Conservation (phyloP, 1,284 basidiomycete genomes). For the Boletus calvinii region DNA sequence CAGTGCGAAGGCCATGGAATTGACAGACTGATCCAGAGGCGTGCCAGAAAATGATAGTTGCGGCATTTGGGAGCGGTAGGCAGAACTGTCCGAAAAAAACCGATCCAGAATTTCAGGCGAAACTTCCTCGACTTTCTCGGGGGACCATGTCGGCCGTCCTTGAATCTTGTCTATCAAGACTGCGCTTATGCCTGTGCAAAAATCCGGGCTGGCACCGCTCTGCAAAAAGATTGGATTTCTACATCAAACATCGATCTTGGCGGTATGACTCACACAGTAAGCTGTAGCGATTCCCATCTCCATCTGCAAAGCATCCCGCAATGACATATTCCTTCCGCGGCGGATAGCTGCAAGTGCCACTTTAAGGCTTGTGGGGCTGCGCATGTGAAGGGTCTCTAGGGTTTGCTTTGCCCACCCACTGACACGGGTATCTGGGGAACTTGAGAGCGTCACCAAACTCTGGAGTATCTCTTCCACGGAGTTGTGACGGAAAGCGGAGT, state of each 20-base stretch:
- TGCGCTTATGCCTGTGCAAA: conserved; percentile 75
- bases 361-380: conserved; percentile 90
- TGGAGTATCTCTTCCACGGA: conserved; percentile 70
- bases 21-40: conserved; percentile 26
- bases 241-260: conserved; percentile 14
- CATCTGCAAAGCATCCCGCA: conserved; percentile 75
- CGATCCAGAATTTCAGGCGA: conserved; percentile 51
- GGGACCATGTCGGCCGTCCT: conserved; percentile 64
- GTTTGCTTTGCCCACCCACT: conserved; percentile 76
- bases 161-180: conserved; percentile 64
- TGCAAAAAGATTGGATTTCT: conserved; percentile 33
- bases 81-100: conserved; percentile 59
- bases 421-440: conserved; percentile 46
- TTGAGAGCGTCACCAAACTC: conserved; percentile 50
- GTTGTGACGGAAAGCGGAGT: conserved; percentile 71
- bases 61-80: conserved; percentile 49
- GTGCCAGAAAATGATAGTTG: conserved; percentile 46
- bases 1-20: conserved; percentile 58
- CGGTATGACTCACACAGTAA: conserved; percentile 63
- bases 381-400: conserved; percentile 57
- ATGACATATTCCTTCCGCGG: conserved; percentile 58
- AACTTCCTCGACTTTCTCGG: conserved; percentile 58
- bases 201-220: conserved; percentile 79
- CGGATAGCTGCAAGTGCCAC: conserved; percentile 80
- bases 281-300: conserved; percentile 80